These are phyloP conservation scores for Fusarium piperis DNA, from an alignment of 2,329 filamentous ascomycete species.

Conservation along the genomic window DNA sequence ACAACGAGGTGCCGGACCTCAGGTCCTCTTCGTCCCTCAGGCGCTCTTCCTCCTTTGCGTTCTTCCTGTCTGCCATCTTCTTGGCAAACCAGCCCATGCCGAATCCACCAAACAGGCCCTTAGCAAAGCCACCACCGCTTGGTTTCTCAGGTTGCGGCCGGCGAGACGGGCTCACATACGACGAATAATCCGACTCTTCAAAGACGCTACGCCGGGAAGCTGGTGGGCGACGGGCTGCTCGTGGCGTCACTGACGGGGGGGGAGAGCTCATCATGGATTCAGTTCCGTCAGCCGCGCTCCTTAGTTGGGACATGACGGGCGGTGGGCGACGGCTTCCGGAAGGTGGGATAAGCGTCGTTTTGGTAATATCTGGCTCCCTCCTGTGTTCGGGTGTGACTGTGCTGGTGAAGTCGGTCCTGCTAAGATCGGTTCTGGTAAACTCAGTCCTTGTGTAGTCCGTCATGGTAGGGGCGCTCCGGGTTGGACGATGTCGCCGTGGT, in stretches of 20 bases:
- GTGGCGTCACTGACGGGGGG: slow-evolving; percentile 56
- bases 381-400: slow-evolving; percentile 46
- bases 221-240: slow-evolving; percentile 57
- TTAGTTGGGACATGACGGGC: slow-evolving; percentile 54
- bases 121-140: slow-evolving; percentile 57
- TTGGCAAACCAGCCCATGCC: slow-evolving; percentile 76
- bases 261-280: slow-evolving; percentile 49
- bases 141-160: slow-evolving; percentile 58
- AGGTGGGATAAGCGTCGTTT: slow-evolving; percentile 58
- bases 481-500: slow-evolving; percentile 59
- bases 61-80: slow-evolving; percentile 67
- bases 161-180: slow-evolving; percentile 70
- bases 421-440: slow-evolving; percentile 42
- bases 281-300: slow-evolving; percentile 58
- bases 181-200: slow-evolving; percentile 67
- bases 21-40: slow-evolving; percentile 60
- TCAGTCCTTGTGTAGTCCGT: slow-evolving; percentile 55
- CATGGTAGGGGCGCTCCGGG: slow-evolving; percentile 49
- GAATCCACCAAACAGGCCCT: slow-evolving; percentile 68
- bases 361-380: slow-evolving; percentile 41
- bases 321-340: slow-evolving; percentile 52
- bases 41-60: slow-evolving; percentile 59
- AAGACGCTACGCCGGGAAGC: slow-evolving; percentile 55
- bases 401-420: slow-evolving; percentile 47
- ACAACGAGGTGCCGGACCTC: slow-evolving; percentile 69